Evolutionary conservation across 441 rosid genomes (phyloP).

Genomic region (Isatis lusitanica): DNA sequence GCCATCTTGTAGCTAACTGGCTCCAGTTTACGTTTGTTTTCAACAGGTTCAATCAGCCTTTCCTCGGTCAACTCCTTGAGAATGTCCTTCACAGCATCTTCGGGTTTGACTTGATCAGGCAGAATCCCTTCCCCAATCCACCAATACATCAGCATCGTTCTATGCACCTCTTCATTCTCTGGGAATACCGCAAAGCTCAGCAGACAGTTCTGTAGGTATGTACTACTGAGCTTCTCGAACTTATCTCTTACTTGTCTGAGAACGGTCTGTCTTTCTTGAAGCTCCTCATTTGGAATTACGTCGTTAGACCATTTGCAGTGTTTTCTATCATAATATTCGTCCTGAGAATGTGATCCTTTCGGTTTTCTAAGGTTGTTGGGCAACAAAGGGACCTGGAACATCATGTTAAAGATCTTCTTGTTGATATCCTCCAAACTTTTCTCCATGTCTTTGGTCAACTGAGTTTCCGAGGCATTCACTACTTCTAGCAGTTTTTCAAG

Average conservation of each 20-base stretch:
- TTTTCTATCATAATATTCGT: too few species aligned
- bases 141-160: conserved; percentile 49
- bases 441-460: too few species aligned
- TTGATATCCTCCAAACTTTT: too few species aligned
- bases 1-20: conserved; percentile 37
- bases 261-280: not conserved
- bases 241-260: conserved; percentile 8
- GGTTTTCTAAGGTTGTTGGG: too few species aligned
- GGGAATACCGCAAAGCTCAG: conserved; percentile 45
- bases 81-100: conserved; percentile 2
- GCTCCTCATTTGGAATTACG: too few species aligned
- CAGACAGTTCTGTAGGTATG: not conserved
- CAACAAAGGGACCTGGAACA: too few species aligned
- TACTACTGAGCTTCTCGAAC: not conserved
- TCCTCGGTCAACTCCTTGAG: conserved; percentile 14
- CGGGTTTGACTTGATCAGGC: not conserved
- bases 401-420: too few species aligned
- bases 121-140: conserved; percentile 52
- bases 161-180: conserved; percentile 41
- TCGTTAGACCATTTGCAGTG: too few species aligned
- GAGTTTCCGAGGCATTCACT: too few species aligned
- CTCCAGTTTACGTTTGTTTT: conserved; percentile 1
- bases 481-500: not conserved
- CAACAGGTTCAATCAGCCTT: conserved; percentile 36
- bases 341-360: too few species aligned